Evolutionary conservation across 2,329 filamentous ascomycete species (phyloP).

Genomic region (Aspergillus spinulosporus): DNA sequence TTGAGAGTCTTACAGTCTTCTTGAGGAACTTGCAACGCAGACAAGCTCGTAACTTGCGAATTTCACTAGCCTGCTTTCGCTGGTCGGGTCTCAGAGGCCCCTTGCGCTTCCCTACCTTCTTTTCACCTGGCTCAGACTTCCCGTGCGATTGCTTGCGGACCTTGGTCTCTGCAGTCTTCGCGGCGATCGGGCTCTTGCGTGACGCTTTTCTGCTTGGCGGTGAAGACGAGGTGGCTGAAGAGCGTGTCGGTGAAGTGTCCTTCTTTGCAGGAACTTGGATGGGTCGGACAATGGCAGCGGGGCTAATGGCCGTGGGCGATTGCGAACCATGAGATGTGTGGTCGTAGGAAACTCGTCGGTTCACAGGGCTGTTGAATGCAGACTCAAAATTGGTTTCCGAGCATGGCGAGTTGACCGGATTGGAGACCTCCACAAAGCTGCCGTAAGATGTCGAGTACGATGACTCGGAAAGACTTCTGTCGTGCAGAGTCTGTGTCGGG

Average conservation of each 20-base stretch:
- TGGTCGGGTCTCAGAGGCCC: slow-evolving; percentile 90
- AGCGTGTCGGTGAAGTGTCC: slow-evolving; percentile 57
- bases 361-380: slow-evolving; percentile 42
- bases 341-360: slow-evolving; percentile 43
- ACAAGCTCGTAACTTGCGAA: slow-evolving; percentile 90
- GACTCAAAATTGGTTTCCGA: slow-evolving; percentile 73
- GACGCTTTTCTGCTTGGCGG: slow-evolving; percentile 65
- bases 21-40: slow-evolving; percentile 97
- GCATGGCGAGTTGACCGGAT: slow-evolving; percentile 77
- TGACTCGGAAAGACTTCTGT: slow-evolving; percentile 83
- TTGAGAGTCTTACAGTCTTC: slow-evolving; percentile 64
- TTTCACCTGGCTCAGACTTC: slow-evolving; percentile 83
- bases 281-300: slow-evolving; percentile 66
- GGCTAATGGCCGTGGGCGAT: slow-evolving; percentile 59
- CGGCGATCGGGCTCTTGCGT: slow-evolving; percentile 71
- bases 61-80: slow-evolving; percentile 93
- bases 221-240: slow-evolving; percentile 64
- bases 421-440: slow-evolving; percentile 81
- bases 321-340: slow-evolving; percentile 46
- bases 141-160: slow-evolving; percentile 72
- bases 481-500: slow-evolving; percentile 83
- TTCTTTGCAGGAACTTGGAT: slow-evolving; percentile 55
- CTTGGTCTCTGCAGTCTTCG: slow-evolving; percentile 81
- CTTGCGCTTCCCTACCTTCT: slow-evolving; percentile 87
- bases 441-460: slow-evolving; percentile 72